Conservation (phyloP, 2,329 filamentous ascomycete species). For the Nigrospora oryzae region DNA sequence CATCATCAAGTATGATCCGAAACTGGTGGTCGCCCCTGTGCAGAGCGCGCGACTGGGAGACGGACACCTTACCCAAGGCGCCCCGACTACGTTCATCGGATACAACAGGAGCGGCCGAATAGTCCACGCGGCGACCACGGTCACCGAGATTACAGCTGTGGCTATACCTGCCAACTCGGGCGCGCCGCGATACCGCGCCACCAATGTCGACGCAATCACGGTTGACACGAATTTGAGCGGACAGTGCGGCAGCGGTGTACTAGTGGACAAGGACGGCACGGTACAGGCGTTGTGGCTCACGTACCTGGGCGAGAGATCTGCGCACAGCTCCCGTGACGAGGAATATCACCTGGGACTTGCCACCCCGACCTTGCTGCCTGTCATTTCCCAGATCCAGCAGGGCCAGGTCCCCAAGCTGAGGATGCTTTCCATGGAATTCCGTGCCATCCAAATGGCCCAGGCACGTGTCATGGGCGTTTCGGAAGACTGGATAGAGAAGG, state of each 20-base stretch:
- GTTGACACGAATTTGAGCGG: conserved; percentile 88
- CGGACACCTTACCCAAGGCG: conserved; percentile 81
- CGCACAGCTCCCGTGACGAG: conserved; percentile 75
- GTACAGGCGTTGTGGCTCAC: conserved; percentile 96
- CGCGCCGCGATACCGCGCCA: conserved; percentile 85
- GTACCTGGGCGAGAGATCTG: conserved; percentile 83
- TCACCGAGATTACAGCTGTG: conserved; percentile 95
- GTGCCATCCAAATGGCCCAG: conserved; percentile 94
- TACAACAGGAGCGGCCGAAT: conserved; percentile 94
- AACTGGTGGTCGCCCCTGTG: conserved; percentile 87
- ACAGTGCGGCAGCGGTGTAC: conserved; percentile 88
- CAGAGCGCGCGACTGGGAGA: conserved; percentile 78
- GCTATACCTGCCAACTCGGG: conserved; percentile 90
- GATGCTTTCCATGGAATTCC: conserved; percentile 89
- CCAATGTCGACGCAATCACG: conserved; percentile 94
- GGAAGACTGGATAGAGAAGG: conserved; percentile 90
- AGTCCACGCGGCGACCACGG: conserved; percentile 86
- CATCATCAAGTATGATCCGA: conserved; percentile 89
- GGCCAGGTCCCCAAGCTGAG: conserved; percentile 74
- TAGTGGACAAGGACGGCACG: conserved; percentile 81
- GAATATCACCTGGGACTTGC: conserved; percentile 94
- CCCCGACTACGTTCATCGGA: conserved; percentile 93
- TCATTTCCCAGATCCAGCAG: conserved; percentile 78
- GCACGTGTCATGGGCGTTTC: conserved; percentile 95
- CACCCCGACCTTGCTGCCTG: conserved; percentile 78